A percentile compares a stretch with the other conserved stretches of the same genome.
phyloP scores from a whole-genome alignment of 139 green algal genomes.

The Edaphochlamys debaryana region DNA sequence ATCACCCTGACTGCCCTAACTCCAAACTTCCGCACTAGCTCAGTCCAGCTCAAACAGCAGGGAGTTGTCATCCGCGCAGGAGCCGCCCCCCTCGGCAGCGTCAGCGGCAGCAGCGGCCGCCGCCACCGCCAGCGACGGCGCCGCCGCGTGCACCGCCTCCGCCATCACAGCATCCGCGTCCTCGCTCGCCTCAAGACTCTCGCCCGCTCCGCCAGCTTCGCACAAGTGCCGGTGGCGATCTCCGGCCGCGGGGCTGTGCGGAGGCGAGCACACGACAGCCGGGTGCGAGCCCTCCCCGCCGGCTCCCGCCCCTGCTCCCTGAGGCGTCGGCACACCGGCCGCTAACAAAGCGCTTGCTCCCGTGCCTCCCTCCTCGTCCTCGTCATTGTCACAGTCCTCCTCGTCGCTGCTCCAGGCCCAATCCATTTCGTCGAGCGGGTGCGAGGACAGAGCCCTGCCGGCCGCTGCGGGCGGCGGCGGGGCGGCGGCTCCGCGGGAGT shows the following conservation, averaged over 20 bases:
- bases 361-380: neutral
- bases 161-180: neutral
- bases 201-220: neutral
- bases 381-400: neutral
- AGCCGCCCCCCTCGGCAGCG: neutral
- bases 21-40: too few species aligned
- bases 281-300: too few species aligned
- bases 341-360: neutral
- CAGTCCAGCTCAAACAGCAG: constrained; percentile 34
- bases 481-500: neutral
- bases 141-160: neutral
- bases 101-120: neutral
- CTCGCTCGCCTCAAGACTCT: neutral
- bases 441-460: neutral
- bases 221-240: too few species aligned
- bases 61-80: neutral
- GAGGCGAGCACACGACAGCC: too few species aligned
- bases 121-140: neutral
- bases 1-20: too few species aligned
- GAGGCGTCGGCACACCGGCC: too few species aligned
- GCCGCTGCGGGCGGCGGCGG: neutral
- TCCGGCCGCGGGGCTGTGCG: too few species aligned
- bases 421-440: neutral
- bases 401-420: neutral
- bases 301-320: too few species aligned